Percentiles rank a stretch among this genome's conserved stretches.
phyloP scores from a whole-genome alignment of 148 eudicot species.

The Cornus controversa region DNA sequence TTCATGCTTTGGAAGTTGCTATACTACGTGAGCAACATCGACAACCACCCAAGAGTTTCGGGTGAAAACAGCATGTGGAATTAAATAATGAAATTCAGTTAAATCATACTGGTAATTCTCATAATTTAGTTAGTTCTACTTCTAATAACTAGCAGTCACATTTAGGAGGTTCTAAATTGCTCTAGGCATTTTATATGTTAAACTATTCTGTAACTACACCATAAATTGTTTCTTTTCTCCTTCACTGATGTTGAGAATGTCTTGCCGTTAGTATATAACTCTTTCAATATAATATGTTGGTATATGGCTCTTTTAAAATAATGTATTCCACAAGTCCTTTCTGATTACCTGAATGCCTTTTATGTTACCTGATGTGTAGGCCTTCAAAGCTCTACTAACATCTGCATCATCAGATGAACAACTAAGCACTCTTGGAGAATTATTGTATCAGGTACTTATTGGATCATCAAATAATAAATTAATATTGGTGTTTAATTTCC shows the following conservation, averaged over 20 bases:
- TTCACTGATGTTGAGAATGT: neutral
- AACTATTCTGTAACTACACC: neutral
- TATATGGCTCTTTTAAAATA: neutral
- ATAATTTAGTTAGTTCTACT: neutral
- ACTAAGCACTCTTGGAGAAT: constrained; percentile 78
- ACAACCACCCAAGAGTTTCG: too few species aligned
- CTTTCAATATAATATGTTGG: neutral
- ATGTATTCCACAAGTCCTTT: too few species aligned
- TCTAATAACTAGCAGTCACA: neutral
- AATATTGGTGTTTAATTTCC: neutral
- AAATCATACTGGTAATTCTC: neutral
- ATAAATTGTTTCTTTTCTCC: neutral
- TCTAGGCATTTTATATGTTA: neutral
- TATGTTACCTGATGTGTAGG: constrained; percentile 37
- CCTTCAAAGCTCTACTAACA: constrained; percentile 91
- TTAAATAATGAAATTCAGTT: too few species aligned
- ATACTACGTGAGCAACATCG: too few species aligned
- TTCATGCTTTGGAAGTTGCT: too few species aligned
- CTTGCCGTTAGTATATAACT: neutral
- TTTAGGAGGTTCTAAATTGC: neutral
- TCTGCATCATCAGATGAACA: constrained; percentile 87
- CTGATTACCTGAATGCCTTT: neutral
- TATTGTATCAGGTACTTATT: constrained; percentile 80
- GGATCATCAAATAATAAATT: neutral
- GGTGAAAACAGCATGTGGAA: too few species aligned